A percentile compares a stretch with the other conserved stretches of the same genome.
Evolutionary conservation across 768 basidiomycete genomes (phyloP).

Genomic region (Naganishia randhawae): DNA sequence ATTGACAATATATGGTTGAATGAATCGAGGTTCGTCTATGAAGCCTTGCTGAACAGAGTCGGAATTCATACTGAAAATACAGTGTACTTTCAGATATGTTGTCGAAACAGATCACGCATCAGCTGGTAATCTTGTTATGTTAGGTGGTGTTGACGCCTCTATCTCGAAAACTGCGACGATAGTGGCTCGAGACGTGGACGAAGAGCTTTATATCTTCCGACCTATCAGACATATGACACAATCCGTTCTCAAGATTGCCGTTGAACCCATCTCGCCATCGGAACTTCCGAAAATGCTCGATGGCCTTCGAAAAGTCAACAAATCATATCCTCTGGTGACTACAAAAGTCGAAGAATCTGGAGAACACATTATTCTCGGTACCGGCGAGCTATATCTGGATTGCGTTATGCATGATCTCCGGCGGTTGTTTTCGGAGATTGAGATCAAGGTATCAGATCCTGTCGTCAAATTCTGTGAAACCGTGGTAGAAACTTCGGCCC

Average conservation of each 20-base stretch:
- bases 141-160: slow-evolving; percentile 88
- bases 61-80: not conserved
- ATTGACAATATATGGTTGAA: slow-evolving; percentile 87
- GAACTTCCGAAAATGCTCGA: slow-evolving; percentile 99
- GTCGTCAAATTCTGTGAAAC: slow-evolving; percentile 98
- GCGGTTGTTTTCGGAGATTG: slow-evolving; percentile 89
- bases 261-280: slow-evolving; percentile 94
- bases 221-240: slow-evolving; percentile 96
- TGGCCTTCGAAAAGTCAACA: slow-evolving; percentile 92
- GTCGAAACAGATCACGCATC: slow-evolving; percentile 82
- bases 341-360: slow-evolving; percentile 99
- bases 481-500: slow-evolving; percentile 90
- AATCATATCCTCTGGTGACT: slow-evolving; percentile 86
- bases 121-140: slow-evolving; percentile 86
- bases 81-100: slow-evolving; percentile 65
- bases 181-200: slow-evolving; percentile 62
- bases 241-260: slow-evolving; percentile 94
- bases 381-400: slow-evolving; percentile 94
- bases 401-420: slow-evolving; percentile 95
- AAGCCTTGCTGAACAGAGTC: not conserved
- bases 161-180: slow-evolving; percentile 90
- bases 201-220: slow-evolving; percentile 88
- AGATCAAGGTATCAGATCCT: slow-evolving; percentile 99
- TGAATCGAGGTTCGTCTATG: slow-evolving; percentile 70
- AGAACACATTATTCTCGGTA: slow-evolving; percentile 93